phyloP scores from a whole-genome alignment of 2,329 filamentous ascomycete genomes.

The Stagonosporopsis rhizophila region DNA sequence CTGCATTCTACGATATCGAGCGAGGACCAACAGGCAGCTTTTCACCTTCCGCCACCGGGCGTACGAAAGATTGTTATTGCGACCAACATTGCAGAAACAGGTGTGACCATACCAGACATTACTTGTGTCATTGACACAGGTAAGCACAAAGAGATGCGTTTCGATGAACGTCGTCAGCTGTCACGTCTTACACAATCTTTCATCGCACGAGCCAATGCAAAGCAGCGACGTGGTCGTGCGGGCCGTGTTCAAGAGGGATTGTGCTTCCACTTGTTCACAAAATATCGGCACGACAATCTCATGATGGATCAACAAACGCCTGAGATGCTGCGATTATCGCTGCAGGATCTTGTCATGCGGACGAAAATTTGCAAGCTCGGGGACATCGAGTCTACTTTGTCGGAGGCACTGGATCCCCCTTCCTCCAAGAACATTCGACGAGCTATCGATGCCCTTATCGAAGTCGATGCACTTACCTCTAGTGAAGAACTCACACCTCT shows the following conservation, averaged over 20 bases:
- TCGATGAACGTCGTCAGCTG: conserved; percentile 90
- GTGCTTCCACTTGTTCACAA: conserved; percentile 96
- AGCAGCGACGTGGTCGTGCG: conserved; percentile 90
- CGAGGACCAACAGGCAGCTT: conserved; percentile 94
- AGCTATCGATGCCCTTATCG: conserved; percentile 89
- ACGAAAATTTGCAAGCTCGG: conserved; percentile 98
- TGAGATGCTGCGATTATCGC: conserved; percentile 90
- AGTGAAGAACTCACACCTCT: conserved; percentile 85
- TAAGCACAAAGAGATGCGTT: conserved; percentile 97
- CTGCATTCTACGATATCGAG: conserved; percentile 95
- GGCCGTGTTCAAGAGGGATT: conserved; percentile 94
- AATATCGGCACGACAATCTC: conserved; percentile 79
- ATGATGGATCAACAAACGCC: conserved; percentile 95
- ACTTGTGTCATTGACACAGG: conserved; percentile 97
- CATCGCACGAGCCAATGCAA: conserved; percentile 93
- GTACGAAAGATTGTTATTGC: conserved; percentile 92
- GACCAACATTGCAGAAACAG: conserved; percentile 98
- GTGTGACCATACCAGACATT: conserved; percentile 97
- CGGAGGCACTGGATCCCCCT: conserved; percentile 87
- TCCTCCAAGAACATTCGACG: conserved; percentile 90
- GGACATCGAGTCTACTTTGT: conserved; percentile 87
- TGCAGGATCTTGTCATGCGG: conserved; percentile 93
- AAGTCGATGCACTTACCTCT: conserved; percentile 85
- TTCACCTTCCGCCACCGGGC: conserved; percentile 81
- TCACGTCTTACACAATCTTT: conserved; percentile 93